Evolutionary conservation across 495 filamentous ascomycete genomes (phyloP).

Genomic region (Penicillium roqueforti): DNA sequence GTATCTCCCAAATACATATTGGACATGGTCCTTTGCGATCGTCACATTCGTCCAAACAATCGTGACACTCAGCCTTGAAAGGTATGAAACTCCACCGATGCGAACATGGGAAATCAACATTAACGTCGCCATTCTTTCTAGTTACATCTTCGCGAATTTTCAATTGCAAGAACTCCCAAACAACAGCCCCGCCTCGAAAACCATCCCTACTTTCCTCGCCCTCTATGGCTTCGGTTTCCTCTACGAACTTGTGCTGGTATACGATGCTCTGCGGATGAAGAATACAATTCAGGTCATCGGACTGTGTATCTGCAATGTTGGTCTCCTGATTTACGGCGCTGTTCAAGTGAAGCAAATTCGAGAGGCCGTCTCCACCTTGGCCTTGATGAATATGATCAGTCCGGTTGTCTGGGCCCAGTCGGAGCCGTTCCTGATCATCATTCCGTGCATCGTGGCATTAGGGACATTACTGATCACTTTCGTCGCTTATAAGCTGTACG

Average conservation of each 20-base stretch:
- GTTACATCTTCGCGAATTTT: conserved; percentile 49
- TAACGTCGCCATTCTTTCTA: conserved; percentile 10
- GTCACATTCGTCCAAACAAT: conserved; percentile 71
- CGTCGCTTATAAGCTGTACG: conserved; percentile 89
- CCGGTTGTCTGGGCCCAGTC: conserved; percentile 59
- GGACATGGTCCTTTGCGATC: conserved; percentile 83
- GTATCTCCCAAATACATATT: conserved; percentile 72
- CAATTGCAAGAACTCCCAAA: conserved; percentile 64
- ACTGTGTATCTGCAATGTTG: conserved; percentile 85
- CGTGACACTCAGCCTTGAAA: conserved; percentile 76
- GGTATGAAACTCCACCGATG: conserved; percentile 52
- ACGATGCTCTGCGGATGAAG: conserved; percentile 88
- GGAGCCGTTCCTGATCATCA: conserved; percentile 74
- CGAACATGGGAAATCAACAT: not conserved
- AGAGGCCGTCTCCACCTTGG: conserved; percentile 57
- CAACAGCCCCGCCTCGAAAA: conserved; percentile 48
- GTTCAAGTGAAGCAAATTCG: conserved; percentile 88
- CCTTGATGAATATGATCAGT: conserved; percentile 29
- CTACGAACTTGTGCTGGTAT: conserved; percentile 83
- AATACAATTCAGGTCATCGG: conserved; percentile 99
- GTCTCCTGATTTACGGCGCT: conserved; percentile 83
- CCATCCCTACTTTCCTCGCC: conserved; percentile 84
- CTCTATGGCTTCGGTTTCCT: conserved; percentile 97
- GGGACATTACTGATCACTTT: conserved; percentile 67
- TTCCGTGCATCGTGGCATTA: conserved; percentile 77